These are phyloP conservation scores for Aspergillus campestris DNA, from an alignment of 495 filamentous ascomycete genomes.

Conservation along the genomic window DNA sequence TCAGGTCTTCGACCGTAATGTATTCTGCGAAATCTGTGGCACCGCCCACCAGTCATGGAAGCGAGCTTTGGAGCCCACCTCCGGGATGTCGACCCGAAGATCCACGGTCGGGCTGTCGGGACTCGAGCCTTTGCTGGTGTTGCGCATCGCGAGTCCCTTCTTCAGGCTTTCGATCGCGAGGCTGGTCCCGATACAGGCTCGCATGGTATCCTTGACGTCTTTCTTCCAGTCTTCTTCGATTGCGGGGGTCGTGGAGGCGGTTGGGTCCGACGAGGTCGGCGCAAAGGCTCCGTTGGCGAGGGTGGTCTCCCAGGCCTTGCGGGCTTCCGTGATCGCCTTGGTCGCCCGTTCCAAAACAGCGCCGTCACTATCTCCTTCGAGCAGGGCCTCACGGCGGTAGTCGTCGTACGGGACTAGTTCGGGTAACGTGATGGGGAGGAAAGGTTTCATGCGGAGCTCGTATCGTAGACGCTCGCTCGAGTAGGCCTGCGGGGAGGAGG, in stretches of 20 bases:
- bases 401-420: constrained; percentile 60
- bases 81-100: constrained; percentile 45
- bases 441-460: constrained; percentile 86
- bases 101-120: constrained; percentile 14
- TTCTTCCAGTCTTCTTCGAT: constrained; percentile 52
- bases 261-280: constrained; percentile 13
- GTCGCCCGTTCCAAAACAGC: constrained; percentile 53
- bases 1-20: constrained; percentile 1
- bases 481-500: constrained; percentile 56
- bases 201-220: constrained; percentile 49
- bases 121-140: not conserved
- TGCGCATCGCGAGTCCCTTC: constrained; percentile 28
- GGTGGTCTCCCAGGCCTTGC: constrained; percentile 57
- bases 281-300: constrained; percentile 34
- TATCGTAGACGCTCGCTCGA: constrained; percentile 63
- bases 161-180: constrained; percentile 52
- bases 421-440: constrained; percentile 59
- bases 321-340: constrained; percentile 49
- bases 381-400: constrained; percentile 37
- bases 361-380: constrained; percentile 32
- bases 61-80: constrained; percentile 37
- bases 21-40: constrained; percentile 45
- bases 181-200: constrained; percentile 57
- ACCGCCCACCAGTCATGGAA: constrained; percentile 78
- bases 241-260: constrained; percentile 33